Conservation (phyloP, 2,329 filamentous ascomycete genomes). For the Pyrenophora teres region DNA sequence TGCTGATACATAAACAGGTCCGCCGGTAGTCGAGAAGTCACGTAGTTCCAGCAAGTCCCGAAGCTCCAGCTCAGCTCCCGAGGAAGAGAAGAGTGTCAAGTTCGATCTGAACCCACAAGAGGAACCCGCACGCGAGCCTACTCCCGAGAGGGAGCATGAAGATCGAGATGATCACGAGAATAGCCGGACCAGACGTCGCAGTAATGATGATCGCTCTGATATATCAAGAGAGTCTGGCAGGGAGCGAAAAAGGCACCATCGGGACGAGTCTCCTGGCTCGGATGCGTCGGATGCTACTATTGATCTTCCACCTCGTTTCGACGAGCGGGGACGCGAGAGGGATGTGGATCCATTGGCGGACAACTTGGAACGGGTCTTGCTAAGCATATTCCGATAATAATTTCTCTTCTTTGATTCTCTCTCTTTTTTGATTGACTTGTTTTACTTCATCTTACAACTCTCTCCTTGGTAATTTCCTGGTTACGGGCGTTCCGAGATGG, state of each 20-base stretch:
- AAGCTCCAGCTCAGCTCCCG: constrained; percentile 22
- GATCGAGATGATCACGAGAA: constrained; percentile 8
- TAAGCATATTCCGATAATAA: constrained; percentile 34
- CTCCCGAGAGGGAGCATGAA: constrained; percentile 14
- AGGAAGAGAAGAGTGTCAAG: constrained; percentile 43
- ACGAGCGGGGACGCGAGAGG: constrained; percentile 36
- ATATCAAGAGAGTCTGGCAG: constrained; percentile 22
- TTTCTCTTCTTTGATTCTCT: neutral
- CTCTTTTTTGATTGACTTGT: neutral
- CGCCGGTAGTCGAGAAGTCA: constrained; percentile 7
- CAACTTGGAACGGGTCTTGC: constrained; percentile 42
- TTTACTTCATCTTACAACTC: no score
- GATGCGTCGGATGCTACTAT: constrained; percentile 41
- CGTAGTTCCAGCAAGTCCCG: neutral
- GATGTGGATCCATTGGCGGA: constrained; percentile 43
- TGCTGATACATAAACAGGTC: constrained; percentile 25
- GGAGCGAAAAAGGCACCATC: constrained; percentile 23
- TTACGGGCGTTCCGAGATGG: no score
- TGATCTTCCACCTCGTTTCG: constrained; percentile 45
- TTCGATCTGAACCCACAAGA: constrained; percentile 45
- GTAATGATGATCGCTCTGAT: constrained; percentile 23
- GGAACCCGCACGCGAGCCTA: constrained; percentile 23
- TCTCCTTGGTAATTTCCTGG: no score
- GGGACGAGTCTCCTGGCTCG: constrained; percentile 35
- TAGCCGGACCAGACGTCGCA: constrained; percentile 14